phyloP scores from a whole-genome alignment of 441 rosid species.

The Arabidopsis lyrata region DNA sequence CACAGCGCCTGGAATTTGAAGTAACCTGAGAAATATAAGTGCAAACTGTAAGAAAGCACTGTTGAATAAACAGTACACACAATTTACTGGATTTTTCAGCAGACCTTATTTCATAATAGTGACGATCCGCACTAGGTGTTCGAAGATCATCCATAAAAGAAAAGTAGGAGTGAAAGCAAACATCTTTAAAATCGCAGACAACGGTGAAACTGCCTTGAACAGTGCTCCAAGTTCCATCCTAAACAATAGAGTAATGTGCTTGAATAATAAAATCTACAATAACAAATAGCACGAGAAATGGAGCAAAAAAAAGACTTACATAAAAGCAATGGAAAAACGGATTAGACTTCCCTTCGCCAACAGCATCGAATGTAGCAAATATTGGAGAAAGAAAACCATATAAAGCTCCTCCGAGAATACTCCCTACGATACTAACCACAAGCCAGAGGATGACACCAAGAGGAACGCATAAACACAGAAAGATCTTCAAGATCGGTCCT shows the following conservation, averaged over 20 bases:
- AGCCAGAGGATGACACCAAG: constrained; percentile 62
- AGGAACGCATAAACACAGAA: constrained; percentile 68
- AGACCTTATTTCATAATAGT: constrained; percentile 90
- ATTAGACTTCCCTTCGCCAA: constrained; percentile 82
- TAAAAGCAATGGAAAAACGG: constrained; percentile 73
- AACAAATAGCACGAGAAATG: background rate
- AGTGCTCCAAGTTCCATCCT: constrained; percentile 96
- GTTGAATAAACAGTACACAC: background rate
- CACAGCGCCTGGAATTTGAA: constrained; percentile 70
- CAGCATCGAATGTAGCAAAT: constrained; percentile 92
- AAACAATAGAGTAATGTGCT: constrained; percentile 30
- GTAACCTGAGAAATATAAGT: constrained; percentile 58
- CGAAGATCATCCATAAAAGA: constrained; percentile 77
- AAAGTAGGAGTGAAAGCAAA: constrained; percentile 79
- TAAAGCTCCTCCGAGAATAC: constrained; percentile 67
- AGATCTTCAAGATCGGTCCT: constrained; percentile 84
- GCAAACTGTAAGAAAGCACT: constrained; percentile 10
- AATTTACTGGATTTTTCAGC: background rate
- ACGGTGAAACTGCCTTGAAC: constrained; percentile 67
- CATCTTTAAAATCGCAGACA: constrained; percentile 74
- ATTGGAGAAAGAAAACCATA: constrained; percentile 91
- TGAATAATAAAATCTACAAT: background rate
- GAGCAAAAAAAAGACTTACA: constrained; percentile 47
- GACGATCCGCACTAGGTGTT: constrained; percentile 52
- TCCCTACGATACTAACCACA: constrained; percentile 68